Conservation (phyloP, 345 rosid genomes). For the Anastatica hierochuntica region DNA sequence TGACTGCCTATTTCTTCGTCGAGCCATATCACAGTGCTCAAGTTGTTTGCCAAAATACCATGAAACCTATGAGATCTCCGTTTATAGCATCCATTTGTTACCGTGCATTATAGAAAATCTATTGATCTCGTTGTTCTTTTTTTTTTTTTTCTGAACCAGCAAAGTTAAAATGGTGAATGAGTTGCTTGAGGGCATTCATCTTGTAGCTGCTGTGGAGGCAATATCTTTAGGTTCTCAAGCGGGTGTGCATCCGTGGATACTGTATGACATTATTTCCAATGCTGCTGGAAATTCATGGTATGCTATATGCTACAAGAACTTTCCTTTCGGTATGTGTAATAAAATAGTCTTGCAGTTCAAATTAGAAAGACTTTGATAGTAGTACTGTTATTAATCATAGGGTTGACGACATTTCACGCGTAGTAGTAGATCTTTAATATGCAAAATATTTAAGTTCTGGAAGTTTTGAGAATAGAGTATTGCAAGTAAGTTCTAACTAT, state of each 20-base stretch:
- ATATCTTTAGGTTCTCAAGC: conserved; percentile 62
- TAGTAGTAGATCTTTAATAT: no score
- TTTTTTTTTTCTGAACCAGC: conserved; percentile 41
- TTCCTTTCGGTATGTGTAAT: no score
- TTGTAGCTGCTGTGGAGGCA: conserved; percentile 85
- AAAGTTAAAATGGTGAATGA: conserved; percentile 68
- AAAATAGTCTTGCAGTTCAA: no score
- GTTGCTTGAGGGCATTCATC: conserved; percentile 81
- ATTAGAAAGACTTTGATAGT: no score
- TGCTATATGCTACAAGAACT: conserved; percentile 15
- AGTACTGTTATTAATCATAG: no score
- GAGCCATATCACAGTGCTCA: conserved; percentile 1
- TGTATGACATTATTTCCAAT: conserved; percentile 87
- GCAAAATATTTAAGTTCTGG: no score
- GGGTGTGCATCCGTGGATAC: conserved; percentile 83
- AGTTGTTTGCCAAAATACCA: neutral
- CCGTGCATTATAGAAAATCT: neutral
- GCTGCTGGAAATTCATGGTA: conserved; percentile 99
- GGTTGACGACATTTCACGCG: no score
- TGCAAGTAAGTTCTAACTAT: no score
- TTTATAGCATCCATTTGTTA: neutral
- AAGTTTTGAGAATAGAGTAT: no score
- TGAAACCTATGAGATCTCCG: neutral
- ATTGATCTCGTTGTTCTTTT: neutral
- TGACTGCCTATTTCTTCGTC: neutral